These are phyloP conservation scores for Lactifluus rugatus DNA, from an alignment of 768 basidiomycete genomes.

Conservation along the genomic window DNA sequence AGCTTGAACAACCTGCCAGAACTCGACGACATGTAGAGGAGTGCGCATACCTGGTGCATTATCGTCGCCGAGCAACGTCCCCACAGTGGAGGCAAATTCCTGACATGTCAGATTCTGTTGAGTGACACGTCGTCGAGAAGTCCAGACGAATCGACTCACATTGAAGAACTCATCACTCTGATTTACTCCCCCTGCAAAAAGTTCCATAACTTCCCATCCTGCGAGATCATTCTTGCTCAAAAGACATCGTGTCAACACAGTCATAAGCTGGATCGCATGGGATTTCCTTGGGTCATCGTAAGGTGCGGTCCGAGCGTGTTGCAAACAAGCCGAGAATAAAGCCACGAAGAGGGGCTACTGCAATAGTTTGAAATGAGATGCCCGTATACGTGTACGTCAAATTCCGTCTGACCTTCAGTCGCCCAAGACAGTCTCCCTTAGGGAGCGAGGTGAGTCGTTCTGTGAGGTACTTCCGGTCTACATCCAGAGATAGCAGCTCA, in stretches of 20 bases:
- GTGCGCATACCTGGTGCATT: slow-evolving; percentile 34
- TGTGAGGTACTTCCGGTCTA: slow-evolving; percentile 39
- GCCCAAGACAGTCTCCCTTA: slow-evolving; percentile 41
- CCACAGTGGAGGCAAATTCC: slow-evolving; percentile 42
- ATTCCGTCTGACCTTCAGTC: slow-evolving; percentile 38
- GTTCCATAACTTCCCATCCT: slow-evolving; percentile 67
- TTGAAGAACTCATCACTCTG: slow-evolving; percentile 52
- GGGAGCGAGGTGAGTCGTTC: slow-evolving; percentile 32
- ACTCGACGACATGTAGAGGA: neutral
- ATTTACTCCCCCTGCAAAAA: slow-evolving; percentile 50
- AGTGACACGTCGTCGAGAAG: neutral
- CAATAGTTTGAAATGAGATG: slow-evolving; percentile 17
- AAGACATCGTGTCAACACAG: slow-evolving; percentile 37
- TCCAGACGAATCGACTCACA: slow-evolving; percentile 26
- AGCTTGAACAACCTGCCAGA: slow-evolving; percentile 1
- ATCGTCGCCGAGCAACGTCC: slow-evolving; percentile 37
- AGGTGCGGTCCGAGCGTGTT: slow-evolving; percentile 28
- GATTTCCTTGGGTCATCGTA: slow-evolving; percentile 29
- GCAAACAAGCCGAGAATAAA: slow-evolving; percentile 41
- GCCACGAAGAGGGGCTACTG: slow-evolving; percentile 42
- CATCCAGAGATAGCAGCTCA: slow-evolving; percentile 41
- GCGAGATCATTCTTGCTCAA: slow-evolving; percentile 44
- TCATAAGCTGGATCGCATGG: slow-evolving; percentile 45
- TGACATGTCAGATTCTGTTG: slow-evolving; percentile 22
- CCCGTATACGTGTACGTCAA: neutral